phyloP scores from a whole-genome alignment of 116 monocot genomes.

The Posidonia oceanica region DNA sequence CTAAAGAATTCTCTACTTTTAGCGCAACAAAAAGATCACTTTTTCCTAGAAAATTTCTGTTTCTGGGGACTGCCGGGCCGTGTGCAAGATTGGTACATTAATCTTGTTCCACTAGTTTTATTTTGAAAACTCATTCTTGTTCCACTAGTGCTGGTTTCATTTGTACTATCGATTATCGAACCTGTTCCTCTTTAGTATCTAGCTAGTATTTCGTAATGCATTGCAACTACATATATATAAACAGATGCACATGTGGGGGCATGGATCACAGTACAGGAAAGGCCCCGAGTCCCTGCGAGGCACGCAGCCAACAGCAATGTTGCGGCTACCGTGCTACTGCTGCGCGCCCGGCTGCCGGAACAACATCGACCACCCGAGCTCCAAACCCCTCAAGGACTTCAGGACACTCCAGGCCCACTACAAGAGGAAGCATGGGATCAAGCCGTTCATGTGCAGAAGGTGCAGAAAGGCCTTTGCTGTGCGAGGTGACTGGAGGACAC shows the following conservation, averaged over 20 bases:
- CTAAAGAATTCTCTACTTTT: no score
- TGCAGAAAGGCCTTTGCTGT: conserved; percentile 31
- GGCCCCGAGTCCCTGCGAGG: conserved; percentile 75
- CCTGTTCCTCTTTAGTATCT: no score
- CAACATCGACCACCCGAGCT: conserved; percentile 24
- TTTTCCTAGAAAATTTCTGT: no score
- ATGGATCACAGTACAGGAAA: conserved; percentile 74
- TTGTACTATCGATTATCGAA: no score
- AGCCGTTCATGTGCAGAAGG: conserved; percentile 26
- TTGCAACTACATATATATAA: no score
- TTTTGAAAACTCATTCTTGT: no score
- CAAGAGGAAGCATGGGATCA: conserved; percentile 32
- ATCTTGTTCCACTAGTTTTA: no score
- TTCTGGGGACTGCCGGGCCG: no score
- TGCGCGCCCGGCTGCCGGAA: conserved; percentile 25
- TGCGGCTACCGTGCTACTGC: conserved; percentile 38
- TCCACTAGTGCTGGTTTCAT: no score
- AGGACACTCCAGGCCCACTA: conserved; percentile 27
- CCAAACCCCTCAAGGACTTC: conserved; percentile 31
- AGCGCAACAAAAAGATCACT: no score
- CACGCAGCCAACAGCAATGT: conserved; percentile 78
- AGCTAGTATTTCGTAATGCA: no score
- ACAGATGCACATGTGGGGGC: conserved; percentile 96
- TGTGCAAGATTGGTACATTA: no score
- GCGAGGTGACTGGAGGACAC: conserved; percentile 28